phyloP scores from a whole-genome alignment of 768 basidiomycete genomes.

The Sporobolomyces phaffii region DNA sequence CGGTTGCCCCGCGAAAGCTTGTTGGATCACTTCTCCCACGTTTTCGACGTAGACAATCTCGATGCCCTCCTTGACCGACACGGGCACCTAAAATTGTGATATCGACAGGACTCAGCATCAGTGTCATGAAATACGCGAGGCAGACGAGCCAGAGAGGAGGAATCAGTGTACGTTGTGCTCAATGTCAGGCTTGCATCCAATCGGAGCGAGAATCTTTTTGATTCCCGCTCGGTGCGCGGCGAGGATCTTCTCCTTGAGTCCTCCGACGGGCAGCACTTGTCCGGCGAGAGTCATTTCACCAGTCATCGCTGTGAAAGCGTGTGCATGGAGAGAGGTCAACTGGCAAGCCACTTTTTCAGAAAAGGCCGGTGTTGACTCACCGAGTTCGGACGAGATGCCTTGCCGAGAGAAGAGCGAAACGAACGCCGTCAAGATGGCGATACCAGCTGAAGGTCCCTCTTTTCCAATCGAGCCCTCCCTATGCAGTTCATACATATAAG shows the following conservation, averaged over 20 bases:
- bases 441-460: slow-evolving; percentile 85
- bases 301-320: slow-evolving; percentile 69
- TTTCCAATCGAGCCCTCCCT: slow-evolving; percentile 39
- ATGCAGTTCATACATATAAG: too few relatives aligned
- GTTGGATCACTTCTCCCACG: slow-evolving; percentile 78
- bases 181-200: slow-evolving; percentile 84
- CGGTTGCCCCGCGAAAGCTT: slow-evolving; percentile 58
- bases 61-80: slow-evolving; percentile 90
- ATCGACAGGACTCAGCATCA: neutral
- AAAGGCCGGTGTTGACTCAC: slow-evolving; percentile 50
- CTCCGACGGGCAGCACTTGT: slow-evolving; percentile 91
- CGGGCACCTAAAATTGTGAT: slow-evolving; percentile 50
- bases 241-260: slow-evolving; percentile 83
- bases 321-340: too few relatives aligned
- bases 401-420: slow-evolving; percentile 79
- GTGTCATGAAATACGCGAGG: too few relatives aligned
- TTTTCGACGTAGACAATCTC: slow-evolving; percentile 92
- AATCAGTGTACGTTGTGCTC: slow-evolving; percentile 72
- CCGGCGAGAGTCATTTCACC: slow-evolving; percentile 96
- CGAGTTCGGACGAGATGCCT: slow-evolving; percentile 50
- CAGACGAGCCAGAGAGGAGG: neutral
- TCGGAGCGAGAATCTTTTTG: slow-evolving; percentile 80
- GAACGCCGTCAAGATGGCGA: slow-evolving; percentile 82
- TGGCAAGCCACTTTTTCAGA: too few relatives aligned
- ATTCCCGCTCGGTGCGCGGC: slow-evolving; percentile 96